Evolutionary conservation across 306 rosid species (phyloP).

Genomic region (Quercus parvula): DNA sequence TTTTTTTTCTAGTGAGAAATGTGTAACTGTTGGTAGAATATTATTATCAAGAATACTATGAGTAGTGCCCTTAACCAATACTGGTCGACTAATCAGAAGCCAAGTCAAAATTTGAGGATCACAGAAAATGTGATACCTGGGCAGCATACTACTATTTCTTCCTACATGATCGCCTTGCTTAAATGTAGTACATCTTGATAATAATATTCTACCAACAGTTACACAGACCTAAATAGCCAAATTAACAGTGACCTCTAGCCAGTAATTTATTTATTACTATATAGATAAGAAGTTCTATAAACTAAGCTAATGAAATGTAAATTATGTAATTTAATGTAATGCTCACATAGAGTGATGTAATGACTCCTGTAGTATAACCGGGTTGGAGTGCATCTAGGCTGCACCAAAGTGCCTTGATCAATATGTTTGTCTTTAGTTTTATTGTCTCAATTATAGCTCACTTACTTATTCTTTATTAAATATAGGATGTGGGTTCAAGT

Average conservation of each 20-base stretch:
- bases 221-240: background rate
- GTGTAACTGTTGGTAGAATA: no score
- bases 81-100: background rate
- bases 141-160: background rate
- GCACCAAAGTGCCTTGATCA: no score
- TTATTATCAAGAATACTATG: background rate
- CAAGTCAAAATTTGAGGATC: background rate
- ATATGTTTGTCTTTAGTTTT: no score
- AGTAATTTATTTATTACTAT: background rate
- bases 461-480: no score
- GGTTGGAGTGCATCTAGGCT: no score
- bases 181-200: background rate
- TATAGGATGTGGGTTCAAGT: no score
- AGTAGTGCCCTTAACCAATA: background rate
- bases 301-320: background rate
- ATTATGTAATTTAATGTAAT: no score
- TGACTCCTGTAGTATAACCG: no score
- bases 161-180: no score
- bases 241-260: background rate
- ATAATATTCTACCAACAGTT: background rate
- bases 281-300: background rate
- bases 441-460: no score
- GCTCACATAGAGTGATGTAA: no score
- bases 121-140: background rate
- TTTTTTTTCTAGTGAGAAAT: no score